phyloP scores from a whole-genome alignment of 495 filamentous ascomycete genomes.

The Tuber microsphaerosporum region DNA sequence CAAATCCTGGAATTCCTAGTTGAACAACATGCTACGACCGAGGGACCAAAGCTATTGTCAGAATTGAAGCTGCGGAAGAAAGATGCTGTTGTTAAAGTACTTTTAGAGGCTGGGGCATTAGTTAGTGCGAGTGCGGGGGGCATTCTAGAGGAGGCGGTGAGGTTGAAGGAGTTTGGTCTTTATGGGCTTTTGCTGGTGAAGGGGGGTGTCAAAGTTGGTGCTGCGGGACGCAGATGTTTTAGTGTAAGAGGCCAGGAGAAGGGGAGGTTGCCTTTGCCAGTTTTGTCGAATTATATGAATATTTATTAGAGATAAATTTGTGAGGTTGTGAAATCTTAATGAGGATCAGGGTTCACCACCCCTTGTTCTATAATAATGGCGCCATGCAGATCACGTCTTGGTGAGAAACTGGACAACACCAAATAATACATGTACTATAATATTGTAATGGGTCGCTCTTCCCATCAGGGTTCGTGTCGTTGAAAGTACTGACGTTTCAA shows the following conservation, averaged over 20 bases:
- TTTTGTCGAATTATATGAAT: constrained; percentile 1
- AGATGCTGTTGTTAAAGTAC: background rate
- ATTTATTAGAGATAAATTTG: background rate
- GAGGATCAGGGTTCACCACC: background rate
- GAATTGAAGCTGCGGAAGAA: background rate
- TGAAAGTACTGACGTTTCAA: no score
- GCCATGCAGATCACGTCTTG: no score
- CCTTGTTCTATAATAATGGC: no score
- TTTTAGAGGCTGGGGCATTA: background rate
- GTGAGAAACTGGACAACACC: no score
- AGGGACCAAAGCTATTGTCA: background rate
- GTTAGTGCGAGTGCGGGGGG: background rate
- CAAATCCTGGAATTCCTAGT: background rate
- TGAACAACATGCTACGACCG: background rate
- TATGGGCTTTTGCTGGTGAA: background rate
- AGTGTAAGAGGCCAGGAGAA: background rate
- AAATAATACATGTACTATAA: no score
- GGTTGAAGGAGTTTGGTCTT: background rate
- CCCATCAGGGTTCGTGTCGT: no score
- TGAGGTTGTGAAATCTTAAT: background rate
- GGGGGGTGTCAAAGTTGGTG: background rate
- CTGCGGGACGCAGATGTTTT: background rate
- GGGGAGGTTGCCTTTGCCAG: background rate
- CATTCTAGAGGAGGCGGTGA: background rate
- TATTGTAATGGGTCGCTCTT: no score